phyloP scores from a whole-genome alignment of 2,329 filamentous ascomycete species.

The Ophiocordyceps camponoti-leonardi region DNA sequence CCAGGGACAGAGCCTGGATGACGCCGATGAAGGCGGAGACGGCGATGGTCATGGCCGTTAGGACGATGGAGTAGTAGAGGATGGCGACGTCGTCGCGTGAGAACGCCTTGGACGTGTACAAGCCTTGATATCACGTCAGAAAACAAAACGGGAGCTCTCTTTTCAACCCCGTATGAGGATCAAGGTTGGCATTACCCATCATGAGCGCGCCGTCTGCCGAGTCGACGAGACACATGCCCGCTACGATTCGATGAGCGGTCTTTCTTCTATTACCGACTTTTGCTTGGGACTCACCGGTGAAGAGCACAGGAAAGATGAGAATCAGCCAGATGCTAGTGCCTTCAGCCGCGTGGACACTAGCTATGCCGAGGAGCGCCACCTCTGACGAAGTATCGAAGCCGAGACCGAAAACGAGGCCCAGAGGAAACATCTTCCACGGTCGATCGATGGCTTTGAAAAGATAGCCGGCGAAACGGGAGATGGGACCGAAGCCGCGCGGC shows the following conservation, averaged over 20 bases:
- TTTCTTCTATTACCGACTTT: background rate
- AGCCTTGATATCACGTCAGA: slow-evolving; percentile 4
- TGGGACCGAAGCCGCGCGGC: slow-evolving; percentile 32
- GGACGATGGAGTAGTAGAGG: slow-evolving; percentile 80
- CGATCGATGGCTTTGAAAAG: slow-evolving; percentile 59
- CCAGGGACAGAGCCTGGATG: slow-evolving; percentile 66
- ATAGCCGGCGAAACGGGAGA: slow-evolving; percentile 53
- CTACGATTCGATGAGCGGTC: slow-evolving; percentile 18
- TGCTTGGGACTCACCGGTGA: slow-evolving; percentile 45
- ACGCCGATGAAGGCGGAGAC: slow-evolving; percentile 76
- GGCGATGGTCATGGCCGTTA: slow-evolving; percentile 67
- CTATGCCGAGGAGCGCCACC: slow-evolving; percentile 80
- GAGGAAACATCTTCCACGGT: slow-evolving; percentile 92
- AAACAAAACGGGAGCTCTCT: background rate
- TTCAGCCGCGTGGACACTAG: slow-evolving; percentile 67
- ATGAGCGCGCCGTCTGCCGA: slow-evolving; percentile 87
- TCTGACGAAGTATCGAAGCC: slow-evolving; percentile 95
- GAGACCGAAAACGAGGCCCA: slow-evolving; percentile 76
- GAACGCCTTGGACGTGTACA: slow-evolving; percentile 71
- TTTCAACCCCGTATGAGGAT: no score
- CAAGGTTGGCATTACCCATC: slow-evolving; percentile 43
- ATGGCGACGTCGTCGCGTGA: slow-evolving; percentile 75
- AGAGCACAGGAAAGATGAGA: slow-evolving; percentile 74
- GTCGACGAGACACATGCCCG: slow-evolving; percentile 89
- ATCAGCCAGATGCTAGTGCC: slow-evolving; percentile 92